A percentile compares a stretch with the other conserved stretches of the same genome.
Conservation (phyloP, 2,329 filamentous ascomycete genomes). For the Epicoccum sorghinum region DNA sequence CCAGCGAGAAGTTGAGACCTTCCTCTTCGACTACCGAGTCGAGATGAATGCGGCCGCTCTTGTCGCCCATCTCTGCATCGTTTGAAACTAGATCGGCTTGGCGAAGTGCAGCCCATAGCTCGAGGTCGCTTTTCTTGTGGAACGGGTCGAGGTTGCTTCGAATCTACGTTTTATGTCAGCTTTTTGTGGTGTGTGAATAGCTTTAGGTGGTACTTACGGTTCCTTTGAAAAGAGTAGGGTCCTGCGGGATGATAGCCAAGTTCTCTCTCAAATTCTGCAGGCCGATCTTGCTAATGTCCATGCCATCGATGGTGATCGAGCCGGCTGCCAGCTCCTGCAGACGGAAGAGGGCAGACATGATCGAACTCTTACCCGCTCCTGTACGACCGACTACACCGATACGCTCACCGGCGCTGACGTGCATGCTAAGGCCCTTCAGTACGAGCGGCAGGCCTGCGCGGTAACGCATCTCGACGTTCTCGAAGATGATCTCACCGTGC, state of each 20-base stretch:
- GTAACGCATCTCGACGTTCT: constrained; percentile 60
- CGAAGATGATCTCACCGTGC: constrained; percentile 69
- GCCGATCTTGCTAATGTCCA: constrained; percentile 72
- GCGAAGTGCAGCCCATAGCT: constrained; percentile 77
- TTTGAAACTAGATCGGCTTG: constrained; percentile 72
- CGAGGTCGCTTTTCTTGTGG: constrained; percentile 75
- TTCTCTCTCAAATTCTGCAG: constrained; percentile 77
- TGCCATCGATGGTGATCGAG: constrained; percentile 56
- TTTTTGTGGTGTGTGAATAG: not conserved
- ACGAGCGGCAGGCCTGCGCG: constrained; percentile 56
- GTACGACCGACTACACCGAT: constrained; percentile 83
- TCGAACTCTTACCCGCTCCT: constrained; percentile 81
- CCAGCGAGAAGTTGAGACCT: constrained; percentile 95
- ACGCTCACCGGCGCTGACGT: constrained; percentile 75
- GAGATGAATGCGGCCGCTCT: constrained; percentile 72
- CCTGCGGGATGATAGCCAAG: constrained; percentile 82
- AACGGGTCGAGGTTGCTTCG: constrained; percentile 83
- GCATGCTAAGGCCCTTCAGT: constrained; percentile 62
- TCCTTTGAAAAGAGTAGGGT: constrained; percentile 81
- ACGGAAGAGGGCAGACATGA: constrained; percentile 83
- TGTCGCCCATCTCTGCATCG: constrained; percentile 55
- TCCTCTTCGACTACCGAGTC: constrained; percentile 90
- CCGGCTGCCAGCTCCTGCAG: constrained; percentile 60
- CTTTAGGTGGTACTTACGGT: constrained; percentile 50
- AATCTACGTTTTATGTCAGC: constrained; percentile 49